Evolutionary conservation across 345 rosid genomes (phyloP).

Genomic region (Populus alba): DNA sequence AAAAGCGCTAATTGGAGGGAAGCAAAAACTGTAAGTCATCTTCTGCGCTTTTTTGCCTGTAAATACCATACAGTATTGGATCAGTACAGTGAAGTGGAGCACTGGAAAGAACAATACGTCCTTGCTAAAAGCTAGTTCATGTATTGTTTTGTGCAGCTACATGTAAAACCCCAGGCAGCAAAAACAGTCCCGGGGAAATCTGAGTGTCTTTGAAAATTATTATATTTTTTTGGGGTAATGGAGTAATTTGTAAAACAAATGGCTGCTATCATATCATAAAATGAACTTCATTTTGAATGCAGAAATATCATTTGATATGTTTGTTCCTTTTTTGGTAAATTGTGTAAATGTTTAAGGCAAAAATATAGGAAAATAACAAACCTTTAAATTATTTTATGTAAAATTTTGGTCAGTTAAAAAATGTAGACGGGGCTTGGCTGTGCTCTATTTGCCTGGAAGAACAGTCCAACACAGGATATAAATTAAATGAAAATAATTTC

Average conservation of each 20-base stretch:
- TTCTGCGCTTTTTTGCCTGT: background rate
- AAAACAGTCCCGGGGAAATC: background rate
- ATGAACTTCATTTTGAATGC: background rate
- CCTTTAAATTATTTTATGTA: too few species aligned
- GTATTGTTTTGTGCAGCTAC: background rate
- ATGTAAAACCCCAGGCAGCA: background rate
- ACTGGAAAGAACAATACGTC: background rate
- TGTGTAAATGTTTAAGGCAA: too few species aligned
- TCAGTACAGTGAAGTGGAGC: background rate
- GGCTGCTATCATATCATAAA: background rate
- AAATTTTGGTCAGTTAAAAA: too few species aligned
- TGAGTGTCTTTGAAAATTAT: background rate
- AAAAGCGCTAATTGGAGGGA: constrained; percentile 8
- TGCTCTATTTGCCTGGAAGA: too few species aligned
- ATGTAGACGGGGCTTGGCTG: too few species aligned
- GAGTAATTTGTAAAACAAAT: background rate
- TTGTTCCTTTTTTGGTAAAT: background rate
- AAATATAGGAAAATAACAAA: too few species aligned
- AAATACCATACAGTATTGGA: background rate
- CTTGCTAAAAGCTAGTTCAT: background rate
- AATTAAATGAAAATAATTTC: too few species aligned
- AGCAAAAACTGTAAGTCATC: background rate
- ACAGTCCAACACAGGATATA: too few species aligned
- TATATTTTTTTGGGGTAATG: background rate
- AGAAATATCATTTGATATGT: background rate